Evolutionary conservation across 2,329 filamentous ascomycete genomes (phyloP), one percentile per base, ranked within the genome.

Genomic region (Cladorrhinum sp.): DNA sequence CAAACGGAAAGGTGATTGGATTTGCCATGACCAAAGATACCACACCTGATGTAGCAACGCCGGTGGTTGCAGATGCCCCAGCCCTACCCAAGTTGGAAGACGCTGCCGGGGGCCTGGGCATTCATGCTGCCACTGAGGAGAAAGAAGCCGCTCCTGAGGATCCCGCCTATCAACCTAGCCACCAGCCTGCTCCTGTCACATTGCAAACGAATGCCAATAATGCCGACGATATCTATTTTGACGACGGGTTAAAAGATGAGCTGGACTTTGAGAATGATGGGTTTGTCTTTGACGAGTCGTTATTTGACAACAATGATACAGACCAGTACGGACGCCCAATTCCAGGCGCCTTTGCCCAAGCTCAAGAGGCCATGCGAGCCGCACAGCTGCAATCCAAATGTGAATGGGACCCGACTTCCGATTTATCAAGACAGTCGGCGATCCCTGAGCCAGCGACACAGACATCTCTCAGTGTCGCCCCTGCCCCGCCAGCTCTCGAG

Each of bases 231-330:
- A 75, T 90, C 27, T 91, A 90, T 70, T 91, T 88, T 68, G 86
- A 89, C 64, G 85, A 82, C 53, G 81, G 79, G 60, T 73, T 84
- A 68, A 57, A 71, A 0, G 75, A 77, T 49, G 75, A 77, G 65
- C 69, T 76, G 6, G 75, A 78, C 45, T 81, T 83, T 66, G 78
- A 81, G 60, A 79, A 79, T 18, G 83, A 87, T 25, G 78, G 79
- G 1, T 76, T 77, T 0, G 78, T 81, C 1, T 91, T 92, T 70
- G 88, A 92, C 62, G 89, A 92, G 70, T 88, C 86, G 5, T 81
- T 91, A 13, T 91, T 92, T 68, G 89, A 92, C 65, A 79, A 85
- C 29, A 79, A 88, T 55, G 85, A 88, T 67, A 85, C 85, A 13
- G 81, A 88, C 71, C 72, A 80, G 63, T 87, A 83, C 68, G 85